Conservation (phyloP, 2,329 filamentous ascomycete species). For the Paramyrothecium sp. region DNA sequence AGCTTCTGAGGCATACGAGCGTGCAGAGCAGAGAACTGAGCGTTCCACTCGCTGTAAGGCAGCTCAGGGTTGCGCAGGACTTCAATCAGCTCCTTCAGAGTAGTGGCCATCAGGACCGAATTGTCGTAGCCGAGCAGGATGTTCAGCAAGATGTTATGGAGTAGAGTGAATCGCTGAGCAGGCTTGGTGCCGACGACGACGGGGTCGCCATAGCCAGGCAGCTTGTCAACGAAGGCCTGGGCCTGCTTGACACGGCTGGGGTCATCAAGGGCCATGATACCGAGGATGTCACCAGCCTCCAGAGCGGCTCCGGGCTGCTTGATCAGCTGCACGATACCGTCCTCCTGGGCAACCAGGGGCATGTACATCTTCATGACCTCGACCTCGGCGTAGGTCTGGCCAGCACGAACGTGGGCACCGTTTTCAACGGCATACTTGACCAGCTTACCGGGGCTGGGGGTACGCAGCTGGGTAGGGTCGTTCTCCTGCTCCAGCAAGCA, state of each 20-base stretch:
- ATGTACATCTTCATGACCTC: slow-evolving; percentile 99
- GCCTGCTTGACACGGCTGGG: slow-evolving; percentile 96
- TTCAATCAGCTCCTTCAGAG: slow-evolving; percentile 83
- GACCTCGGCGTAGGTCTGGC: slow-evolving; percentile 92
- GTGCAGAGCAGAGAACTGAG: slow-evolving; percentile 94
- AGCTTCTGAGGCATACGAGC: slow-evolving; percentile 96
- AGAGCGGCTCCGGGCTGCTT: slow-evolving; percentile 98
- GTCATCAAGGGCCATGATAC: slow-evolving; percentile 92
- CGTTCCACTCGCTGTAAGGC: slow-evolving; percentile 94
- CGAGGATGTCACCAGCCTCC: slow-evolving; percentile 97
- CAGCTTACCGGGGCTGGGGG: slow-evolving; percentile 93
- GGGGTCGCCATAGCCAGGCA: slow-evolving; percentile 82
- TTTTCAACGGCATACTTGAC: slow-evolving; percentile 98
- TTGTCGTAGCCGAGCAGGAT: slow-evolving; percentile 96
- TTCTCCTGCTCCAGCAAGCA: slow-evolving; percentile 98
- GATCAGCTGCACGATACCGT: slow-evolving; percentile 95
- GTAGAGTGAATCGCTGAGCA: slow-evolving; percentile 78
- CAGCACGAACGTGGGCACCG: slow-evolving; percentile 87
- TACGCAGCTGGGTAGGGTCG: slow-evolving; percentile 93
- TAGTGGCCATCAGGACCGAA: slow-evolving; percentile 89
- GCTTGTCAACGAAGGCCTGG: slow-evolving; percentile 86
- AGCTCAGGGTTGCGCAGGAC: slow-evolving; percentile 87
- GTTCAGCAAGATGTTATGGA: slow-evolving; percentile 77
- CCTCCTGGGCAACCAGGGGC: slow-evolving; percentile 92
- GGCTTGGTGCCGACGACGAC: slow-evolving; percentile 89